Evolutionary conservation across 345 rosid genomes (phyloP).

Genomic region (Aethionema arabicum): DNA sequence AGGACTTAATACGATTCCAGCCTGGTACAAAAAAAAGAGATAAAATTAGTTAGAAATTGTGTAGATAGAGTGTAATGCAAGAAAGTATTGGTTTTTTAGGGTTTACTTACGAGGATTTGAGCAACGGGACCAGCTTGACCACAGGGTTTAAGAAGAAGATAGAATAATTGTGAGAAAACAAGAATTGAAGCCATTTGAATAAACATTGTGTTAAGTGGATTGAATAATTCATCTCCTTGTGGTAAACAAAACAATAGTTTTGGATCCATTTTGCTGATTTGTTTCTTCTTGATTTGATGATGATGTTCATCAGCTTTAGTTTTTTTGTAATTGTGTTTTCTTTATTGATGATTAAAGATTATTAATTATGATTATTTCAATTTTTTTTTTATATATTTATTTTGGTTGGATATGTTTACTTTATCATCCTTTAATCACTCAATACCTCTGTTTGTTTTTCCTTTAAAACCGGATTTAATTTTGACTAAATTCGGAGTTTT

Average conservation of each 20-base stretch:
- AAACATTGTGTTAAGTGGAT: constrained; percentile 62
- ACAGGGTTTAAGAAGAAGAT: constrained; percentile 63
- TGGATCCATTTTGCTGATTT: constrained; percentile 37
- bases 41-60: not conserved
- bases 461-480: constrained; percentile 22
- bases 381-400: not conserved
- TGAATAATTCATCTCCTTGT: constrained; percentile 44
- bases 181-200: constrained; percentile 77
- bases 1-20: constrained; percentile 77
- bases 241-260: constrained; percentile 39
- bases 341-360: too few species aligned
- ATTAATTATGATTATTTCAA: not conserved
- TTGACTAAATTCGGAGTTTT: constrained; percentile 1
- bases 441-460: constrained; percentile 23
- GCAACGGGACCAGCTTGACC: constrained; percentile 90
- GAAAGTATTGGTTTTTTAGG: not conserved
- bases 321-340: too few species aligned
- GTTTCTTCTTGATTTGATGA: constrained; percentile 34
- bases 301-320: constrained; percentile 27
- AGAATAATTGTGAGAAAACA: constrained; percentile 79
- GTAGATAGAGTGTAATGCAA: not conserved
- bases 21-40: constrained; percentile 43
- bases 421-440: constrained; percentile 31
- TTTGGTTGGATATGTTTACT: constrained; percentile 27
- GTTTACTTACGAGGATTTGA: constrained; percentile 57